These are phyloP conservation scores for Volvariella volvacea DNA, from an alignment of 1,284 basidiomycete species.

Conservation along the genomic window DNA sequence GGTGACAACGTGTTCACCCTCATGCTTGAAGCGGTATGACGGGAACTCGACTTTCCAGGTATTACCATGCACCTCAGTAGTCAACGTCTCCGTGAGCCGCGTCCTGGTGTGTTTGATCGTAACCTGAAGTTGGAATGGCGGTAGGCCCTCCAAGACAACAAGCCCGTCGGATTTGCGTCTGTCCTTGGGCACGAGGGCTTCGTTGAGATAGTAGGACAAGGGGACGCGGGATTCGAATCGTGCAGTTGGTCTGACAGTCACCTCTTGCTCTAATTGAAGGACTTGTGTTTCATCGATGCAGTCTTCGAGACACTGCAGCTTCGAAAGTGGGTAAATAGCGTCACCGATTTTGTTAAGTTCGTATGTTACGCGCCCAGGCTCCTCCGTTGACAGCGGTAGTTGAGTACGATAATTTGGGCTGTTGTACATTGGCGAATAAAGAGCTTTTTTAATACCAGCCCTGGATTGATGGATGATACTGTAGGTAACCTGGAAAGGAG, in stretches of 20 bases:
- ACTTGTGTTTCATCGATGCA: not conserved
- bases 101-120: not conserved
- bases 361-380: not conserved
- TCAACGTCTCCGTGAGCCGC: not conserved
- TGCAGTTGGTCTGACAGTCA: not conserved
- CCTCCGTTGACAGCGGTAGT: not conserved
- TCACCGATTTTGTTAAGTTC: not conserved
- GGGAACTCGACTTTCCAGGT: not conserved
- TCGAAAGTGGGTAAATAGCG: not conserved
- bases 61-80: not conserved
- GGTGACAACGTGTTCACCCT: not conserved
- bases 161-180: not conserved
- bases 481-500: not conserved
- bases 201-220: not conserved
- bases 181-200: not conserved
- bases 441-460: not conserved
- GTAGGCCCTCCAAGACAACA: not conserved
- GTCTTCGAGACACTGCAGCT: not conserved
- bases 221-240: not conserved
- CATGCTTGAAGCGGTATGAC: not conserved
- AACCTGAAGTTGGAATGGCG: not conserved
- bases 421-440: not conserved
- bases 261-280: not conserved
- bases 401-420: not conserved
- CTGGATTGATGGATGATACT: not conserved